Conservation (phyloP, 495 filamentous ascomycete genomes). For the Penicillium alfredii region DNA sequence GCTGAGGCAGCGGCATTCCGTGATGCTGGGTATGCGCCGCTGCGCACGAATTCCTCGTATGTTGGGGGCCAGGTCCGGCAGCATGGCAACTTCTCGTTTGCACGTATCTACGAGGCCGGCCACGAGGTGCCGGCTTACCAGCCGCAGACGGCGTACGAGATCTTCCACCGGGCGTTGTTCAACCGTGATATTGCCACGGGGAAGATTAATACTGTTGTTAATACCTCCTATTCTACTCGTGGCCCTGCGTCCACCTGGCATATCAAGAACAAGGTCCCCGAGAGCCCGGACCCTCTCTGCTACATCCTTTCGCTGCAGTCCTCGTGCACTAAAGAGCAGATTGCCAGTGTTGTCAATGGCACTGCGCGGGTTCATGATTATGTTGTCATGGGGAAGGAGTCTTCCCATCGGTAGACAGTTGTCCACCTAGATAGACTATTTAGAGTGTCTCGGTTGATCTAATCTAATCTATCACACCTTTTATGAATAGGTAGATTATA, state of each 20-base stretch:
- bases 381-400: constrained; percentile 33
- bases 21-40: constrained; percentile 44
- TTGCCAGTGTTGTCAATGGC: constrained; percentile 38
- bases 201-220: constrained; percentile 28
- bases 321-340: constrained; percentile 45
- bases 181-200: constrained; percentile 54
- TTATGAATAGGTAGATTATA: too few relatives aligned
- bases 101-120: constrained; percentile 53
- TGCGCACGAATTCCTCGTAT: constrained; percentile 41
- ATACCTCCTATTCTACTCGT: constrained; percentile 39
- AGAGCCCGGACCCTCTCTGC: constrained; percentile 36
- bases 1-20: constrained; percentile 37
- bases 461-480: too few relatives aligned
- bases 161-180: constrained; percentile 51
- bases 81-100: constrained; percentile 54
- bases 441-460: too few relatives aligned
- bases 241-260: constrained; percentile 48
- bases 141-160: constrained; percentile 47
- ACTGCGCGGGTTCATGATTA: constrained; percentile 46
- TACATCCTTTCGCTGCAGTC: constrained; percentile 37
- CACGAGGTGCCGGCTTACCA: constrained; percentile 58
- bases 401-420: too few relatives aligned
- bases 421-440: not conserved
- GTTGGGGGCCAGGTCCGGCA: constrained; percentile 51
- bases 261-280: constrained; percentile 41